Conservation (phyloP, 352 stramenopile species). For the Phytophthora tentaculata region DNA sequence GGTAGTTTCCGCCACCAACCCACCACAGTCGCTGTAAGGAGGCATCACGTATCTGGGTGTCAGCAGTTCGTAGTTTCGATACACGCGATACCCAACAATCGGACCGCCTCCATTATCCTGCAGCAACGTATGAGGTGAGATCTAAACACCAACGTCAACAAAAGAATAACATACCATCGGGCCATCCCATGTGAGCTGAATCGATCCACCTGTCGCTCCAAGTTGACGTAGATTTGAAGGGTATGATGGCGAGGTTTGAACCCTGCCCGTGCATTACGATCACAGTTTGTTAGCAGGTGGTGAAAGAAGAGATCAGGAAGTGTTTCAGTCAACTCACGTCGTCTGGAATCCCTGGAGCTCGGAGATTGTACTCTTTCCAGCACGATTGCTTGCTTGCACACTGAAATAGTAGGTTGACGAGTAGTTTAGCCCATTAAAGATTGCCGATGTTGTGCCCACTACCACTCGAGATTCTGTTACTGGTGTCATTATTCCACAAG, state of each 20-base stretch:
- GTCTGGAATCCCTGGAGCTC: conserved; percentile 41
- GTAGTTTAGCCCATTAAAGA: conserved; percentile 49
- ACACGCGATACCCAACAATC: conserved; percentile 62
- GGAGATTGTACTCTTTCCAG: conserved; percentile 44
- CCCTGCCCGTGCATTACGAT: conserved; percentile 20
- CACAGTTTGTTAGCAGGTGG: neutral
- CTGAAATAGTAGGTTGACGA: conserved; percentile 63
- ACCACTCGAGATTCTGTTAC: conserved; percentile 26
- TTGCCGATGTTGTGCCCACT: conserved; percentile 41
- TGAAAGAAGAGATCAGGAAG: neutral
- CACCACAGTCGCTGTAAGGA: conserved; percentile 57
- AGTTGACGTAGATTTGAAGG: conserved; percentile 35
- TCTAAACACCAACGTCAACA: neutral
- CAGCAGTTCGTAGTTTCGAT: conserved; percentile 59
- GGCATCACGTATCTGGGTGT: conserved; percentile 34
- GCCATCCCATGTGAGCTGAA: conserved; percentile 48
- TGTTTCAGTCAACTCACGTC: conserved; percentile 31
- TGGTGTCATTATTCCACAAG: conserved; percentile 33
- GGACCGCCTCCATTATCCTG: conserved; percentile 45
- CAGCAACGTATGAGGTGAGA: neutral
- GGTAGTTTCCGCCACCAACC: conserved; percentile 33
- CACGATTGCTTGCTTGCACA: conserved; percentile 51
- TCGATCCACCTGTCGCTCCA: conserved; percentile 47
- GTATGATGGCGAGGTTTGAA: conserved; percentile 44
- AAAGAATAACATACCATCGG: conserved; percentile 41